A percentile compares a stretch with the other conserved stretches of the same genome.
Evolutionary conservation across 2,329 filamentous ascomycete species (phyloP).

Genomic region (Aureobasidium sp.): DNA sequence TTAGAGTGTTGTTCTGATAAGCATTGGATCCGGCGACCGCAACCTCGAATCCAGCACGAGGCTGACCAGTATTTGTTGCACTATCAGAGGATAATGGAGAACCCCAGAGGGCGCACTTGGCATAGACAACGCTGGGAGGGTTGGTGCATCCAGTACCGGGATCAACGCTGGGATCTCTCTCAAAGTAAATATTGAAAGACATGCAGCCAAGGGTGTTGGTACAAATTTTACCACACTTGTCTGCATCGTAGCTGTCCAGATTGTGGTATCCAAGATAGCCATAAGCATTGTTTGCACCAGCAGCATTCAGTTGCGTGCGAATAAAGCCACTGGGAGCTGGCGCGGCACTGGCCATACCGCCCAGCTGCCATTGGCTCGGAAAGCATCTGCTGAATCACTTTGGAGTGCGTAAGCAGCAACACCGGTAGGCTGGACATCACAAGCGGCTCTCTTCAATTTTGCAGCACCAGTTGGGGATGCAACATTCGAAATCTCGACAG

Average conservation of each 20-base stretch:
- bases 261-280: conserved; percentile 16
- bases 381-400: conserved; percentile 19
- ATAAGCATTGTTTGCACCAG: conserved; percentile 19
- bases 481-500: conserved; percentile 15
- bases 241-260: conserved; percentile 10
- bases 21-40: conserved; percentile 40
- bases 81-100: conserved; percentile 24
- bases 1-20: conserved; percentile 23
- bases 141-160: conserved; percentile 20
- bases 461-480: conserved; percentile 17
- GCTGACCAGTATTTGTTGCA: conserved; percentile 31
- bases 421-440: conserved; percentile 1
- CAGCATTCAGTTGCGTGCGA: conserved; percentile 18
- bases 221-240: conserved; percentile 9
- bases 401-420: conserved; percentile 16
- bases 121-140: conserved; percentile 16
- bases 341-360: conserved; percentile 18
- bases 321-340: conserved; percentile 18
- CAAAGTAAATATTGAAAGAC: conserved; percentile 19
- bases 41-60: conserved; percentile 31
- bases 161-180: conserved; percentile 12
- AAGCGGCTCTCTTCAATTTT: conserved; percentile 12
- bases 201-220: conserved; percentile 9
- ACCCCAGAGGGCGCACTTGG: conserved; percentile 31
- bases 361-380: conserved; percentile 17